Conservation (phyloP, 192 early-diverging fungal genomes). For the Podochytrium sp. region DNA sequence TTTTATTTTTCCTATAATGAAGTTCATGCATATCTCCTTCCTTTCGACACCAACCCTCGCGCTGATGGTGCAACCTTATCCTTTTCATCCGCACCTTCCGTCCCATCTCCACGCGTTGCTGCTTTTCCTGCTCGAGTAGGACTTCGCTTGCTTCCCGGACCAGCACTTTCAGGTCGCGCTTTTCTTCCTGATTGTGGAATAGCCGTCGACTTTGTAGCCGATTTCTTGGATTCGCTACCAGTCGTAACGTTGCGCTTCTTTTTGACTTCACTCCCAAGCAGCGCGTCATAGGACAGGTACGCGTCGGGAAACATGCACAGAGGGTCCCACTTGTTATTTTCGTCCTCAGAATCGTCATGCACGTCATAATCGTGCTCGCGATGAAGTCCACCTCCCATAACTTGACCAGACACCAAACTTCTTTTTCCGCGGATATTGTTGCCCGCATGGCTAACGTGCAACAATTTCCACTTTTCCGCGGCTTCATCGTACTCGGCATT, state of each 20-base stretch:
- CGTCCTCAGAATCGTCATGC: conserved; percentile 31
- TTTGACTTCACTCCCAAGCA: conserved; percentile 32
- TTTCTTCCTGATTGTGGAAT: neutral
- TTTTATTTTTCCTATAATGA: neutral
- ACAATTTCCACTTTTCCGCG: conserved; percentile 61
- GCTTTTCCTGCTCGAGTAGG: conserved; percentile 10
- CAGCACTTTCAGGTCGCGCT: conserved; percentile 32
- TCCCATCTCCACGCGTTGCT: conserved; percentile 3
- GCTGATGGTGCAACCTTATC: conserved; percentile 28
- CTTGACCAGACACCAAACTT: conserved; percentile 46
- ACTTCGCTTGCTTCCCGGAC: conserved; percentile 26
- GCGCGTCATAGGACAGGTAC: conserved; percentile 60
- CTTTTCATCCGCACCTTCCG: conserved; percentile 4
- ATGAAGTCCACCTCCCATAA: conserved; percentile 33
- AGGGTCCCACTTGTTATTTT: conserved; percentile 55
- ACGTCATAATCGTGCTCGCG: conserved; percentile 37
- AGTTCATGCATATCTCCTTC: conserved; percentile 31
- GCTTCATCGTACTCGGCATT: conserved; percentile 62
- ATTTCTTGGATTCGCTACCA: neutral
- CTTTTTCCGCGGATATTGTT: conserved; percentile 65
- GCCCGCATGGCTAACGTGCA: conserved; percentile 59
- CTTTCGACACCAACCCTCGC: conserved; percentile 35
- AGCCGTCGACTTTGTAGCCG: neutral
- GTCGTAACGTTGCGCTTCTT: conserved; percentile 23
- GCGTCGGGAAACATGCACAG: conserved; percentile 61